Percentiles rank a stretch among this genome's conserved stretches.
Evolutionary conservation across 2,329 filamentous ascomycete genomes (phyloP).

Genomic region (Phoma sp.): DNA sequence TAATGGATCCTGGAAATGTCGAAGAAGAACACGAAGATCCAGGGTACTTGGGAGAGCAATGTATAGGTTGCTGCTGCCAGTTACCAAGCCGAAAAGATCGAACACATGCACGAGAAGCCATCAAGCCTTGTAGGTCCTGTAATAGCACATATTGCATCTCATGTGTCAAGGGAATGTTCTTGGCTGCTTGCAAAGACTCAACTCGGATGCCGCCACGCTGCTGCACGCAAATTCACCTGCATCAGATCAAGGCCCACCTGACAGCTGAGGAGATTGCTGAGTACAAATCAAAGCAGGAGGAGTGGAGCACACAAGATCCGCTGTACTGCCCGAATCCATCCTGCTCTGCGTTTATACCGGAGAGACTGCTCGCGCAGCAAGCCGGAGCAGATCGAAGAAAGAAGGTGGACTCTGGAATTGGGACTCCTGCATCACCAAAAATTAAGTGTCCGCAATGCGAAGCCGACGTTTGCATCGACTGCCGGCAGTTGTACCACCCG

Average conservation of each 20-base stretch:
- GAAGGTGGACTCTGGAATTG: slow-evolving; percentile 35
- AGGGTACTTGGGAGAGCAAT: slow-evolving; percentile 16
- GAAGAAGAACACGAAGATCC: background rate
- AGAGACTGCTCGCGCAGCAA: slow-evolving; percentile 27
- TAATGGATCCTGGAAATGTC: background rate
- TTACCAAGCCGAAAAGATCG: slow-evolving; percentile 17
- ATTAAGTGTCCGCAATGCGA: slow-evolving; percentile 55
- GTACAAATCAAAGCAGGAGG: slow-evolving; percentile 55
- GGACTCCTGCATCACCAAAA: slow-evolving; percentile 25
- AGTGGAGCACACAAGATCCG: slow-evolving; percentile 54
- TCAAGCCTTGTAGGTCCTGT: slow-evolving; percentile 44
- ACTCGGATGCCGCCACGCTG: slow-evolving; percentile 56
- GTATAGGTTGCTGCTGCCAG: slow-evolving; percentile 30
- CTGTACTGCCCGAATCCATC: slow-evolving; percentile 57
- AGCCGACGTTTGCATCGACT: slow-evolving; percentile 51
- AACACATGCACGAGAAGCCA: slow-evolving; percentile 9
- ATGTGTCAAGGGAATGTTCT: slow-evolving; percentile 52
- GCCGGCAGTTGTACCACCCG: slow-evolving; percentile 52
- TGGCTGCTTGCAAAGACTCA: slow-evolving; percentile 47
- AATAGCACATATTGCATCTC: slow-evolving; percentile 38
- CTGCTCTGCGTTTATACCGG: slow-evolving; percentile 57
- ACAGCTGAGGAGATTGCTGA: slow-evolving; percentile 41
- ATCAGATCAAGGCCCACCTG: slow-evolving; percentile 46
- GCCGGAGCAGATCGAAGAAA: slow-evolving; percentile 23
- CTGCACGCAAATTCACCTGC: slow-evolving; percentile 53